Percentiles rank a stretch among this genome's conserved stretches.
Conservation (phyloP, 352 stramenopile species). For the Pythium dissotocum region DNA sequence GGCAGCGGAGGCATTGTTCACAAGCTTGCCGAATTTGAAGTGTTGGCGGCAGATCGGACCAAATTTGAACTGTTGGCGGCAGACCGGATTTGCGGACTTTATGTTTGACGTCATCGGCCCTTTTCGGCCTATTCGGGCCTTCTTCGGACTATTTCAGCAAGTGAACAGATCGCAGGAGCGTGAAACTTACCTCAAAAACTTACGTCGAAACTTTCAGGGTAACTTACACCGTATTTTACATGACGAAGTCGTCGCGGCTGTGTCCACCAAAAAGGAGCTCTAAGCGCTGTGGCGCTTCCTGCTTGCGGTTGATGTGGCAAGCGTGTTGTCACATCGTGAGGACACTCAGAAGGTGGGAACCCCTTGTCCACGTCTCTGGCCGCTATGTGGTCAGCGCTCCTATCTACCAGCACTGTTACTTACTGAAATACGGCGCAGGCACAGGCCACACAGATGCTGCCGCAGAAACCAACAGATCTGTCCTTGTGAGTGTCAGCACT, state of each 20-base stretch:
- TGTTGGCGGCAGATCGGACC: too few relatives aligned
- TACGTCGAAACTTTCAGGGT: background rate
- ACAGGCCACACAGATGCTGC: slow-evolving; percentile 20
- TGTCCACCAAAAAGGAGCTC: background rate
- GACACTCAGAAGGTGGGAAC: background rate
- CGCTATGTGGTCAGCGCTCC: slow-evolving; percentile 13
- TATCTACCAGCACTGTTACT: background rate
- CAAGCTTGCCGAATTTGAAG: too few relatives aligned
- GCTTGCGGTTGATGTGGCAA: background rate
- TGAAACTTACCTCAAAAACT: background rate
- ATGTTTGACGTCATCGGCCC: too few relatives aligned
- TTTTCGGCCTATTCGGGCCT: too few relatives aligned
- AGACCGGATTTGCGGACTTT: too few relatives aligned
- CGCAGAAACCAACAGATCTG: slow-evolving; percentile 1
- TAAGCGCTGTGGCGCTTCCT: background rate
- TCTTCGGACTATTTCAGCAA: too few relatives aligned
- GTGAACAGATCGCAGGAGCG: too few relatives aligned
- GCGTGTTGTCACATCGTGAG: slow-evolving; percentile 8
- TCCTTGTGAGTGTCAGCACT: background rate
- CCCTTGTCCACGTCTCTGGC: slow-evolving; percentile 12
- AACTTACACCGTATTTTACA: background rate
- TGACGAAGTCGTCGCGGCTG: background rate
- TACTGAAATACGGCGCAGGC: slow-evolving; percentile 18
- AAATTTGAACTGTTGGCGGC: too few relatives aligned
- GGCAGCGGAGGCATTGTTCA: too few relatives aligned